phyloP scores from a whole-genome alignment of 352 stramenopile genomes.

The Pythium utonaiense region DNA sequence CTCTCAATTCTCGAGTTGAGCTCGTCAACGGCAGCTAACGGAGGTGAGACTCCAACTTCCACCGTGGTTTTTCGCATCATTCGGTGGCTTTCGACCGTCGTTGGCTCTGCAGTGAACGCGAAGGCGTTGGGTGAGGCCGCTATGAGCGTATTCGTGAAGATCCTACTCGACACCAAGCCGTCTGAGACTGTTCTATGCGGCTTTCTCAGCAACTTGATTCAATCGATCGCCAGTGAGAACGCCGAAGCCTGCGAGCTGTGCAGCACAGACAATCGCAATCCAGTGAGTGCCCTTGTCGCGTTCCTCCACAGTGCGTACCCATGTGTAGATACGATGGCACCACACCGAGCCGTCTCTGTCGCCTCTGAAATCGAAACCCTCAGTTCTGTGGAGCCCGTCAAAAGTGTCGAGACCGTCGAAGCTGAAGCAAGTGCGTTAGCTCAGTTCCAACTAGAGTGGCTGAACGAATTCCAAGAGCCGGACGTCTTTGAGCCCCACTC shows the following conservation, averaged over 20 bases:
- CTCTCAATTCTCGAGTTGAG: conserved; percentile 34
- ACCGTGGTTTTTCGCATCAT: conserved; percentile 39
- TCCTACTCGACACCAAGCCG: conserved; percentile 27
- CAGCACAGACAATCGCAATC: conserved; percentile 28
- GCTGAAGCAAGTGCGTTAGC: background rate
- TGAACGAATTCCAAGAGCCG: conserved; percentile 39
- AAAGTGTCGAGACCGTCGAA: conserved; percentile 5
- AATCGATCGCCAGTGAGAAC: conserved; percentile 32
- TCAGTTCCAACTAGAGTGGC: conserved; percentile 45
- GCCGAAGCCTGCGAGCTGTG: conserved; percentile 39
- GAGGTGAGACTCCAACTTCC: conserved; percentile 3
- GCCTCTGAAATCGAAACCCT: conserved; percentile 9
- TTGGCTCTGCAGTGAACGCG: conserved; percentile 40
- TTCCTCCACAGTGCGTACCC: conserved; percentile 30
- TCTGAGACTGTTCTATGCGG: conserved; percentile 33
- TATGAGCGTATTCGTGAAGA: conserved; percentile 30
- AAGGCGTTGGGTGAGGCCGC: conserved; percentile 34
- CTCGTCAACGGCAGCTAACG: background rate
- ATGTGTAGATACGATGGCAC: background rate
- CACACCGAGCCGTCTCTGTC: conserved; percentile 7
- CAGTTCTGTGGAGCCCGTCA: background rate
- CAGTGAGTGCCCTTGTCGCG: conserved; percentile 23
- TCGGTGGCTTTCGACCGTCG: conserved; percentile 46
- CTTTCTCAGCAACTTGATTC: conserved; percentile 44
- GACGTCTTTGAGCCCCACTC: conserved; percentile 25